Conservation (phyloP, 176 grass and related monocot species). For the Oryza nivara region DNA sequence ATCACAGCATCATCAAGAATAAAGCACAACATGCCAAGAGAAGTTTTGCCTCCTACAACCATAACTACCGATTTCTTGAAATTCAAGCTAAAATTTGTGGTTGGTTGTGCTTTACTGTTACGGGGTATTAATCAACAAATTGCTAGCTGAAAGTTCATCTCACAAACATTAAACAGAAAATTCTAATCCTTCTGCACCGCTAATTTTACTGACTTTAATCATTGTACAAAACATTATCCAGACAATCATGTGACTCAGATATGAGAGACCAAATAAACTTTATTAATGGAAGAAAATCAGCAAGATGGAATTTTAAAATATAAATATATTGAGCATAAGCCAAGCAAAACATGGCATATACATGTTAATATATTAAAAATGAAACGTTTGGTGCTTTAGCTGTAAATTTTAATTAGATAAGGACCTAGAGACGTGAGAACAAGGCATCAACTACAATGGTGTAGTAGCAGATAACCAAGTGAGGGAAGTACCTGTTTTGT, state of each 20-base stretch:
- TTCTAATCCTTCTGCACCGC: background rate
- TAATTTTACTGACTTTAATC: background rate
- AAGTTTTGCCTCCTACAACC: background rate
- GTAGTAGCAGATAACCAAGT: constrained; percentile 23
- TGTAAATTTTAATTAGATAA: constrained; percentile 12
- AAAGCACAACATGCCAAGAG: constrained; percentile 6
- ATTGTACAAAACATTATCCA: background rate
- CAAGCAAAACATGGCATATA: constrained; percentile 8
- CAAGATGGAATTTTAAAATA: background rate
- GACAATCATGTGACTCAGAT: background rate
- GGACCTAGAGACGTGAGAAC: constrained; percentile 22
- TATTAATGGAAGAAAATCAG: background rate
- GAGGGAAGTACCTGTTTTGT: constrained; percentile 78
- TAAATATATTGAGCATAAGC: constrained; percentile 3
- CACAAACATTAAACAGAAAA: constrained; percentile 3
- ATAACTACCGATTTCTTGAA: constrained; percentile 15
- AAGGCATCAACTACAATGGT: background rate
- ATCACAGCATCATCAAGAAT: constrained; percentile 32
- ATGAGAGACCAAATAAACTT: background rate
- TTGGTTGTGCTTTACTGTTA: background rate
- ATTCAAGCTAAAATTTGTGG: constrained; percentile 5
- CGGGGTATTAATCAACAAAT: constrained; percentile 5
- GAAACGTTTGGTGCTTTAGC: constrained; percentile 9
- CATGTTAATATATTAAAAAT: constrained; percentile 25
- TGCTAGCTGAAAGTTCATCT: constrained; percentile 23